Base-by-base conservation (phyloP, 495 filamentous ascomycete genomes). In the Xylaria longipes region DNA sequence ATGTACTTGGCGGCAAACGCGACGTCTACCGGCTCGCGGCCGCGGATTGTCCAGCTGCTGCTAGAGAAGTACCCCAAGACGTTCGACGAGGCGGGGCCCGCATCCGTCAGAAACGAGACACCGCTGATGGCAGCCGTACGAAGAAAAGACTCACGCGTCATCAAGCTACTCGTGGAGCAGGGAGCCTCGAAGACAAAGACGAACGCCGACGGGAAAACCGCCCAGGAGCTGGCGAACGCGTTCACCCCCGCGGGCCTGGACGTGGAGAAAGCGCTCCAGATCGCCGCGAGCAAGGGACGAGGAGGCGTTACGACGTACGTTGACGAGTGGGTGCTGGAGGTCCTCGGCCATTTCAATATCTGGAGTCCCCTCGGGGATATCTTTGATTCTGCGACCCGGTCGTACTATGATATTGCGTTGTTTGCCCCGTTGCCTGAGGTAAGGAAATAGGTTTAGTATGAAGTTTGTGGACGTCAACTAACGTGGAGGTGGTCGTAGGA, bases 11-110 rank as follows among this genome's bases (percentile, higher is more conserved):
- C 71, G 11, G 71, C 71, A 52, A 67, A 62, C 35, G 65, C 71
- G 15, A 48, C 57, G n/a, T 35, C 60, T 15, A 41, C 60, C 11
- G 41, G 35, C 50, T 57, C 54, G 46, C 56, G 65, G 46, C 27
- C 71, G 22, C 41, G 65, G 15, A 69, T 69, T 31, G 66, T 72
- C 41, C 70, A 72, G 29, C 70, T 72, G 14, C 70, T 72, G 39
- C 37, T 72, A 12, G 63, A 41, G 31, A 72, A 68, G 12, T 65
- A 65, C 27, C 62, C 62, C 37, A 45, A 27, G 41, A 65, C 62
- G 12, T 65, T 65, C 27, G 62, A 65, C 41, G 62, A 65, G 3
- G 25, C 62, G 33, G 62, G 62, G n/a, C 57, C 70, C 22, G 52
- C 41, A 0, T 11, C 70, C 0, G 37, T 72, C n/a, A 35, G 62